Evolutionary conservation across 257 asterid species (phyloP), one percentile per base, ranked within the genome.

Genomic region (Rehmannia glutinosa): DNA sequence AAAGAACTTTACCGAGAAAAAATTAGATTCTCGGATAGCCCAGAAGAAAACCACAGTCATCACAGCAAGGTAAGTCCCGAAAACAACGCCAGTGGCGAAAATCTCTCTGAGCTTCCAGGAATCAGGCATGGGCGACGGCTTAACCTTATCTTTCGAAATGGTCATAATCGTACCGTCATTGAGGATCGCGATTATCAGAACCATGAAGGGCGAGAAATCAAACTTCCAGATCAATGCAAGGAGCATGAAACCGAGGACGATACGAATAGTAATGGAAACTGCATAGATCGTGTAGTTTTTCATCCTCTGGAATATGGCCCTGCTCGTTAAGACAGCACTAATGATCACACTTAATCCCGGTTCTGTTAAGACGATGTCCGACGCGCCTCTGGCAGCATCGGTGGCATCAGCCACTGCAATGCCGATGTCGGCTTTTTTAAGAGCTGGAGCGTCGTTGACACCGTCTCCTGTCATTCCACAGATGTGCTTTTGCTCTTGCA

Each of bases 401-500:
- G 90, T 84, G 2, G 90, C 90, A 58, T 84, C 87, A 1, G 82
- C 89, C 15, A 83, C 89, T 3, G 89, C 88, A 39, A 83, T 83
- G 1, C 88, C 88, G 6, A 83, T 83, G 68, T 83, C 88, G 0
- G 88, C 88, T 59, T 80, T 83, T 57, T 83, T 83, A 1, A 83
- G 70, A 0, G 88, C 88, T 0, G 88, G 89, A 39, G 89, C 89
- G n/a, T 83, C 89, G 43, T 83, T 84, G 23, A 84, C 90, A 4
- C 90, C 90, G 13, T 84, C 90, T 13, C 90, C 90, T 0, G 90
- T 84, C 90, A 84, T 84, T 11, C 90, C 90, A 20, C 83, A 78
- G 0, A 84, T 84, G 46, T 84, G 90, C 39, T 81, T 81, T 30
- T 60, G 75, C 47, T 84, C 90, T 73, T 84, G 90, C 2, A 84